These are phyloP conservation scores for Clitoria ternatea DNA, from an alignment of 306 rosid species.

Conservation along the genomic window DNA sequence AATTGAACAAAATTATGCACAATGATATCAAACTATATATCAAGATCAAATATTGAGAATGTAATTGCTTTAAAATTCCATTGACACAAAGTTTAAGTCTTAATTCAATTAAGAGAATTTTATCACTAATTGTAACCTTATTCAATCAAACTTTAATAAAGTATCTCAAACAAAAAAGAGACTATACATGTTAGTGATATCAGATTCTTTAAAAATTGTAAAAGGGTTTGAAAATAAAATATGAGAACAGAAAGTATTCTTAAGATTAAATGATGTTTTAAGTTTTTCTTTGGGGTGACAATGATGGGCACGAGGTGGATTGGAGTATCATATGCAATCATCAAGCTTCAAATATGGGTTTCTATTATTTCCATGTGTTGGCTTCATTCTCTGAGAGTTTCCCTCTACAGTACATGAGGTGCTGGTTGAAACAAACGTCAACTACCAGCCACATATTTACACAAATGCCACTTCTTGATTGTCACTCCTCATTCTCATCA, in stretches of 20 bases:
- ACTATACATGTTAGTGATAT: no score
- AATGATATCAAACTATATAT: no score
- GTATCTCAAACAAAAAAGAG: no score
- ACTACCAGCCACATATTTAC: background rate
- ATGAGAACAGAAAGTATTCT: background rate
- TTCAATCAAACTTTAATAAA: no score
- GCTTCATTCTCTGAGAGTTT: constrained; percentile 12
- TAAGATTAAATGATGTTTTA: background rate
- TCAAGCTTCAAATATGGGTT: constrained; percentile 17
- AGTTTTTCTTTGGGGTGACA: background rate
- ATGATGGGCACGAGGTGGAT: constrained; percentile 30
- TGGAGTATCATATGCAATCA: constrained; percentile 16
- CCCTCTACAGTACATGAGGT: background rate
- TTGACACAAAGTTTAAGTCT: no score
- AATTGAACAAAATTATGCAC: no score
- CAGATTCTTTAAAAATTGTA: background rate
- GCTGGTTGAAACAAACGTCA: constrained; percentile 10
- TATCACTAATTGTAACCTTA: no score
- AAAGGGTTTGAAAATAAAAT: background rate
- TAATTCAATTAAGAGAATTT: no score
- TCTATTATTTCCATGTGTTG: constrained; percentile 9
- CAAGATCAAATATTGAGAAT: background rate
- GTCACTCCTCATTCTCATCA: constrained; percentile 27
- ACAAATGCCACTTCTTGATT: background rate
- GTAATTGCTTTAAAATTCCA: background rate